Evolutionary conservation across 2,329 filamentous ascomycete genomes (phyloP).

Genomic region (Fusarium penzigii): DNA sequence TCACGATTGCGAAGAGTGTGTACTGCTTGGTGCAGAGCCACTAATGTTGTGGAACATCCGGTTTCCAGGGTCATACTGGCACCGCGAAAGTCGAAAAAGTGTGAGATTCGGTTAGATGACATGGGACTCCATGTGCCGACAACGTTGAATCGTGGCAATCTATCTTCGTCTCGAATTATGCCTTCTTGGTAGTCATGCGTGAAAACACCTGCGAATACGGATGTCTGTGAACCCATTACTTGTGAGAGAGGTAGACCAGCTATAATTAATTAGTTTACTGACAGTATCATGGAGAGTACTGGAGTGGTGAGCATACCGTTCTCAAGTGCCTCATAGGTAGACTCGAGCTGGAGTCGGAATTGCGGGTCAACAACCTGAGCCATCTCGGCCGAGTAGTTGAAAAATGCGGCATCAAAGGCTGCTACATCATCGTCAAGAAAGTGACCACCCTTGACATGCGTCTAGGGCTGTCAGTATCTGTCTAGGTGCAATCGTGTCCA

Average conservation of each 20-base stretch:
- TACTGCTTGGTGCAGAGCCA: slow-evolving; percentile 1
- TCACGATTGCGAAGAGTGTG: slow-evolving; percentile 4
- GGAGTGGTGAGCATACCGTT: neutral
- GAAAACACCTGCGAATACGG: slow-evolving; percentile 8
- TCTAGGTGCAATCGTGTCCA: neutral
- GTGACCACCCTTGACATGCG: slow-evolving; percentile 1
- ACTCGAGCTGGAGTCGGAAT: slow-evolving; percentile 6
- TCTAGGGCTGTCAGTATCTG: neutral
- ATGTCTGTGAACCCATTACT: slow-evolving; percentile 3
- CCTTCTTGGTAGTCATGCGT: slow-evolving; percentile 1
- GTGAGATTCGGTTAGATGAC: slow-evolving; percentile 10
- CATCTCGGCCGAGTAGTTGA: slow-evolving; percentile 5
- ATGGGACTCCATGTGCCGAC: slow-evolving; percentile 10
- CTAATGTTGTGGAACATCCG: slow-evolving; percentile 2
- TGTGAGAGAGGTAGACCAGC: slow-evolving; percentile 2
- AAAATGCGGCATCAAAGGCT: slow-evolving; percentile 10
- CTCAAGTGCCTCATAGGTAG: slow-evolving; percentile 9
- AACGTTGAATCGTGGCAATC: neutral
- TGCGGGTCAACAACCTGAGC: slow-evolving; percentile 9
- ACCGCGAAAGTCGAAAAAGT: slow-evolving; percentile 6
- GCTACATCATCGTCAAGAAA: slow-evolving; percentile 7
- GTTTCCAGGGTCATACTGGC: slow-evolving; percentile 7
- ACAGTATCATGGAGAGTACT: neutral
- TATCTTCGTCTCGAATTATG: neutral
- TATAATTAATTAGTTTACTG: neutral